These are phyloP conservation scores for Xylaria cubensis DNA, from an alignment of 495 filamentous ascomycete species.

Conservation along the genomic window DNA sequence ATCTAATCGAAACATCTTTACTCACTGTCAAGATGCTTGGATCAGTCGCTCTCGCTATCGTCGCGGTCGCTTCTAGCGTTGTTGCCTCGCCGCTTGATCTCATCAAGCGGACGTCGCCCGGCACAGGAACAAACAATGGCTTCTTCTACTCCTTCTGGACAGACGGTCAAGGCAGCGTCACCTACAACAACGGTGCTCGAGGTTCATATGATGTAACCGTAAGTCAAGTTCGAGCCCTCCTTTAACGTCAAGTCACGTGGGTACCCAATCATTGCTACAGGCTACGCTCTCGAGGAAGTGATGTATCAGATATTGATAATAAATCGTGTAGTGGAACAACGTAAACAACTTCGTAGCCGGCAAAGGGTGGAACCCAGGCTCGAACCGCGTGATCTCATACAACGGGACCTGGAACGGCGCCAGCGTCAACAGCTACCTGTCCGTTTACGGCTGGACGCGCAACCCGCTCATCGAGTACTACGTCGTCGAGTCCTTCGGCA, in stretches of 20 bases:
- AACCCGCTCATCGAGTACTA: conserved; percentile 68
- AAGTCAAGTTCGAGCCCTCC: background rate
- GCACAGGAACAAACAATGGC: conserved; percentile 59
- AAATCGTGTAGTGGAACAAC: conserved; percentile 52
- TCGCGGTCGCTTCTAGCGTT: conserved; percentile 43
- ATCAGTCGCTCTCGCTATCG: conserved; percentile 45
- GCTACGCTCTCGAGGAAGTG: background rate
- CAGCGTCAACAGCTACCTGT: conserved; percentile 59
- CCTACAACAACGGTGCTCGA: conserved; percentile 63
- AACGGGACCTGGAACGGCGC: conserved; percentile 57
- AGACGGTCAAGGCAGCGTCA: conserved; percentile 61
- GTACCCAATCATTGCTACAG: too few species aligned
- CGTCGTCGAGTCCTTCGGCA: conserved; percentile 61
- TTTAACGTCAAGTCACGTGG: background rate
- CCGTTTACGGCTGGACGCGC: conserved; percentile 66
- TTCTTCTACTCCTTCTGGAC: conserved; percentile 74
- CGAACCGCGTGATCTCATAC: conserved; percentile 48
- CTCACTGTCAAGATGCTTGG: conserved; percentile 35
- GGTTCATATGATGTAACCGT: conserved; percentile 62
- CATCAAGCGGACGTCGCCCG: conserved; percentile 43
- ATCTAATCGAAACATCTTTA: background rate
- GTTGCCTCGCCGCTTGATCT: conserved; percentile 50
- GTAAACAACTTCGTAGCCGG: conserved; percentile 70
- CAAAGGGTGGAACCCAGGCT: conserved; percentile 67
- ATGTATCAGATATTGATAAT: background rate